Conservation (phyloP, 371 early-diverging fungal genomes). For the Phascolomyces articulosus region DNA sequence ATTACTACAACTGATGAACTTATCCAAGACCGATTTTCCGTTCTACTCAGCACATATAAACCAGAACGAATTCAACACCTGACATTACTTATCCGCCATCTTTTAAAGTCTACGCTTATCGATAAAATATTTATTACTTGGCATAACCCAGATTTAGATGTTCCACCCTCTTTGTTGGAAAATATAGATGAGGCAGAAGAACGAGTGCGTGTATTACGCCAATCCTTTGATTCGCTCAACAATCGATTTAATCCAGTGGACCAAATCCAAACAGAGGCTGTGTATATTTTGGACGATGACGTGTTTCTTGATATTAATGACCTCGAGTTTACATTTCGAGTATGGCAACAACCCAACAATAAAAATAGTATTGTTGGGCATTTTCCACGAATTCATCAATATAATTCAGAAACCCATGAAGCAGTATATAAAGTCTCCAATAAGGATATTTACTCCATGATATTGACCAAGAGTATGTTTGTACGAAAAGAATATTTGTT, state of each 20-base stretch:
- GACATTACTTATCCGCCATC: slow-evolving; percentile 33
- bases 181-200: not conserved
- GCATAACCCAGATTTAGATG: slow-evolving; percentile 46
- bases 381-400: slow-evolving; percentile 45
- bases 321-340: slow-evolving; percentile 39
- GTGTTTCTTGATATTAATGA: slow-evolving; percentile 34
- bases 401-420: slow-evolving; percentile 21
- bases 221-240: slow-evolving; percentile 46
- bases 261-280: slow-evolving; percentile 34
- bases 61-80: slow-evolving; percentile 50
- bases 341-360: slow-evolving; percentile 10
- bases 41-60: slow-evolving; percentile 50
- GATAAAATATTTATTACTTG: slow-evolving; percentile 52
- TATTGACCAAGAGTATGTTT: slow-evolving; percentile 57
- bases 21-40: slow-evolving; percentile 41
- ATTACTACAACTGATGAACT: not conserved
- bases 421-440: slow-evolving; percentile 26
- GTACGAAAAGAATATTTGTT: slow-evolving; percentile 45
- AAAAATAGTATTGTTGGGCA: slow-evolving; percentile 46
- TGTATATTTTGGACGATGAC: slow-evolving; percentile 52
- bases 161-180: slow-evolving; percentile 24
- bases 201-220: slow-evolving; percentile 33
- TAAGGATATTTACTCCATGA: slow-evolving; percentile 33
- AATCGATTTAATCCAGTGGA: slow-evolving; percentile 45
- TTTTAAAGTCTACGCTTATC: slow-evolving; percentile 26